Conservation (phyloP, 1,284 basidiomycete genomes). For the Ganoderma multipileum region DNA sequence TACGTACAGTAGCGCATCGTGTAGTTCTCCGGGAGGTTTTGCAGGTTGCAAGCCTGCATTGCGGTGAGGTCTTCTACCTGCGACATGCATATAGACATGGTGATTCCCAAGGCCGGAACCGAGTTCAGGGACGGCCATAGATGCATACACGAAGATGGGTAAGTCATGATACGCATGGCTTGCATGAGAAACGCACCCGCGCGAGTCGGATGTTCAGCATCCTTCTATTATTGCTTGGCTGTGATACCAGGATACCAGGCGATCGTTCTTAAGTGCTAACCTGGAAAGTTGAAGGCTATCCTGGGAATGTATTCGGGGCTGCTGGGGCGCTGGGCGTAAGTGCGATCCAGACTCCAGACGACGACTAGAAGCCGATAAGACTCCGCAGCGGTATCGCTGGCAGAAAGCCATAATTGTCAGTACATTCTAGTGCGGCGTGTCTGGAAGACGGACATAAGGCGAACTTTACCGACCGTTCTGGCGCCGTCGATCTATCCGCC, state of each 20-base stretch:
- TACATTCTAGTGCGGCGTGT: not conserved
- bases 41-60: conserved; percentile 92
- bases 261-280: not conserved
- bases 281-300: not conserved
- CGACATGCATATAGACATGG: not conserved
- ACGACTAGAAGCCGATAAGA: not conserved
- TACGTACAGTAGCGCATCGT: conserved; percentile 84
- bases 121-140: too few relatives aligned
- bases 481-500: not conserved
- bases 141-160: not conserved
- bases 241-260: too few relatives aligned
- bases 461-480: conserved; percentile 2
- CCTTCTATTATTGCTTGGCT: not conserved
- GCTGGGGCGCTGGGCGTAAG: not conserved
- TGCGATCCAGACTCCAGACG: not conserved
- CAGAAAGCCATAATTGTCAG: not conserved
- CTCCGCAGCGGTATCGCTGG: not conserved
- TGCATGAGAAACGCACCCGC: conserved; percentile 46
- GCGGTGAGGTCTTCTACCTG: conserved; percentile 78
- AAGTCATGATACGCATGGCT: not conserved
- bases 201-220: conserved; percentile 63
- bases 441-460: not conserved
- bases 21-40: conserved; percentile 90
- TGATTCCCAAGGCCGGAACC: not conserved
- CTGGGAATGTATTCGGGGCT: not conserved